Evolutionary conservation across 768 basidiomycete genomes (phyloP), one percentile per base, ranked within the genome.

Genomic region (Dentipellis fragilis): DNA sequence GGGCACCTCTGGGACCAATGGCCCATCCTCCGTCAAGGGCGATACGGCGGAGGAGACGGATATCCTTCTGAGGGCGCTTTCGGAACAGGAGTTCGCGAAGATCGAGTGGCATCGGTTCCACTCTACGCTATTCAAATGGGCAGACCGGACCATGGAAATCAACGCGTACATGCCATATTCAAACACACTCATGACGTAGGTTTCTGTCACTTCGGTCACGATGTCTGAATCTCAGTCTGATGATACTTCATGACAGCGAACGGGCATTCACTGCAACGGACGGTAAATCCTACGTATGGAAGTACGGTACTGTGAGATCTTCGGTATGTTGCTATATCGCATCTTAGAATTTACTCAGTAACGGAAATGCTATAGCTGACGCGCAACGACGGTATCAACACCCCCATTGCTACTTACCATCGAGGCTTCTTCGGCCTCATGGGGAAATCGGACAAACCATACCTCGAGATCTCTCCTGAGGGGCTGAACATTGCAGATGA

Each of bases 351-450:
- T 34, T 12, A 58, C 7, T 57, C 50, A 14, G 51, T 19, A 5
- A 52, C 40, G 3, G 49, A 56, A 51, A 54, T 59, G 10, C 52
- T 19, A 54, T 10, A 55, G 54, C 8, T 59, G 48, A 12, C 42
- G 57, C 38, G n/a, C 4, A 39, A 53, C 16, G 52, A 53, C 39
- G 51, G 51, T 19, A 36, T 16, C 14, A 45, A 53, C 6, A 23
- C 23, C 23, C 34, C 9, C 21, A 10, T 53, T n/a, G 52, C 42
- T 7, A 17, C 17, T 11, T 46, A 22, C n/a, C 40, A 53, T 22
- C 52, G 17, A 34, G 22, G 21, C 22, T 12, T 4, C 14, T 21
- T 42, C 14, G 16, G n/a, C 9, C 19, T 45, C 42, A 45, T 19
- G 11, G 19, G 42, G 42, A n/a, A 2, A 45, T 4, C 42, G n/a